Evolutionary conservation across 768 basidiomycete species (phyloP).

Genomic region (Suillus subluteus): DNA sequence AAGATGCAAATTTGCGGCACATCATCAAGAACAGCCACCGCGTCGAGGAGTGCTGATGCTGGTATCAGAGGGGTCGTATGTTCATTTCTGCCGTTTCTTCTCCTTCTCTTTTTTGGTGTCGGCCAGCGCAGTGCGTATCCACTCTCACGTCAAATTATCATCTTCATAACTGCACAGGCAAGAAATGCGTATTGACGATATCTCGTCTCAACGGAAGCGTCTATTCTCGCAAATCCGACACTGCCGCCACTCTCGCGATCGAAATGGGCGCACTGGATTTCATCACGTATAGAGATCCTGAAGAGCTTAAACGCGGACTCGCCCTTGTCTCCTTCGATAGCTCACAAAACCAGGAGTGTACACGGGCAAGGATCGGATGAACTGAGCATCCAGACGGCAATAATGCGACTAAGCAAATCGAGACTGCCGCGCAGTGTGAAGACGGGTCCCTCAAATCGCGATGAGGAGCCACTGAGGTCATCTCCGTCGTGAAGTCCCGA

Average conservation of each 20-base stretch:
- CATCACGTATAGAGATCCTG: constrained; percentile 48
- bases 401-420: constrained; percentile 47
- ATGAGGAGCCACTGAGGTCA: too few relatives aligned
- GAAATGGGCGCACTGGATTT: constrained; percentile 66
- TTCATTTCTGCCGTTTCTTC: too few relatives aligned
- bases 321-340: constrained; percentile 29
- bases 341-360: constrained; percentile 26
- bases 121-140: constrained; percentile 38
- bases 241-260: constrained; percentile 56
- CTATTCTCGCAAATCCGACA: constrained; percentile 52
- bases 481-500: too few relatives aligned
- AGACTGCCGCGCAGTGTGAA: constrained; percentile 54
- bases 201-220: constrained; percentile 52
- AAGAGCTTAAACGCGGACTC: constrained; percentile 38
- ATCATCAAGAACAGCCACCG: too few relatives aligned
- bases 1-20: too few relatives aligned
- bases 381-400: constrained; percentile 7
- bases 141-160: not conserved
- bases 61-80: too few relatives aligned
- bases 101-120: too few relatives aligned
- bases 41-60: too few relatives aligned
- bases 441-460: too few relatives aligned
- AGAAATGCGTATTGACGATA: constrained; percentile 65
- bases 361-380: not conserved
- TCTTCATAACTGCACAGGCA: constrained; percentile 38